Conservation (phyloP, 2,329 filamentous ascomycete species). For the Colletotrichum scovillei region DNA sequence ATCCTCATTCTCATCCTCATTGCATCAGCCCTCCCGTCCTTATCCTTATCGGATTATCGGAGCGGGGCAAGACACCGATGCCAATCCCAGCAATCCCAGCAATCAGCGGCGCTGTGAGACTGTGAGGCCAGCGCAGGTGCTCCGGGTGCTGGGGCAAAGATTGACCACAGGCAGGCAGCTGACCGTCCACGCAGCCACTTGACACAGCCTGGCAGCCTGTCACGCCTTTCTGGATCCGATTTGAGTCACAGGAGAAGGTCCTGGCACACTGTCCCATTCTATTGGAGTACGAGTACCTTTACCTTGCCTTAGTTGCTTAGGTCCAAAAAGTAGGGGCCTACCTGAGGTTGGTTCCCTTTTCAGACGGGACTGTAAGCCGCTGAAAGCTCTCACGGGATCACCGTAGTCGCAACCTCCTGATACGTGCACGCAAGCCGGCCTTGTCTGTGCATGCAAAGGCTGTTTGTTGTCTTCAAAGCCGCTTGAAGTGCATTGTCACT, state of each 20-base stretch:
- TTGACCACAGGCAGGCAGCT: constrained; percentile 22
- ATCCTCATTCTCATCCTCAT: not conserved
- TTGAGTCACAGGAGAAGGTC: constrained; percentile 32
- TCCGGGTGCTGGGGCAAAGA: constrained; percentile 14
- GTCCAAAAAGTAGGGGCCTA: too few relatives aligned
- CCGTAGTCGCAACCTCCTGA: constrained; percentile 20
- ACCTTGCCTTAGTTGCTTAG: too few relatives aligned
- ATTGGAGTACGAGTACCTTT: not conserved
- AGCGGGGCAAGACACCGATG: constrained; percentile 33
- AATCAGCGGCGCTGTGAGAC: not conserved
- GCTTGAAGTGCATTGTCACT: constrained; percentile 29
- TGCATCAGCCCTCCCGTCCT: constrained; percentile 12
- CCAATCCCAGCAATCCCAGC: constrained; percentile 2
- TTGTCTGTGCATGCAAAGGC: constrained; percentile 24
- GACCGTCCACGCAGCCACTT: constrained; percentile 29
- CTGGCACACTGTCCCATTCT: constrained; percentile 22
- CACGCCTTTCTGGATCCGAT: constrained; percentile 23
- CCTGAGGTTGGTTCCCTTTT: not conserved
- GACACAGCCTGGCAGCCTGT: constrained; percentile 30
- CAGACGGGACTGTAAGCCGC: not conserved
- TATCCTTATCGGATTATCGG: constrained; percentile 36
- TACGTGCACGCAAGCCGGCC: constrained; percentile 18
- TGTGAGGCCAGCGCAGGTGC: constrained; percentile 20
- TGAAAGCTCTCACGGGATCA: constrained; percentile 26
- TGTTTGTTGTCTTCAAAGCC: constrained; percentile 12